Base-by-base conservation (phyloP, 176 grass and related monocot species). In the Rhynchospora breviuscula region DNA sequence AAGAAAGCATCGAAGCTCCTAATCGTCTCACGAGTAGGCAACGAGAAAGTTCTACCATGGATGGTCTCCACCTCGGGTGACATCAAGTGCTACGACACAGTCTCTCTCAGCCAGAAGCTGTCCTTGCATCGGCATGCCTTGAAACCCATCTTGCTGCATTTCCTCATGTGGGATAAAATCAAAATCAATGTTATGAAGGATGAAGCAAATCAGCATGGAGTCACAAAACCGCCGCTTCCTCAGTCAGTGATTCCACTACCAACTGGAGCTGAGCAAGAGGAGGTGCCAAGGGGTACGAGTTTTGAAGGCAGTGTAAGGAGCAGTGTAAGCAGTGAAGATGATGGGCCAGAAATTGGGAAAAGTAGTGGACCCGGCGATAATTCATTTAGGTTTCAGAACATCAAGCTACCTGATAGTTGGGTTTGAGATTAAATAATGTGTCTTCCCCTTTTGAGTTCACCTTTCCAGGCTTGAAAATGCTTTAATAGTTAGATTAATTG, bases 31-130 rank as follows among this genome's bases (percentile, higher is more conserved):
- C 85, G 97, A 19, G 91, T 99, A 6, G 91, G 90, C 13, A 67
- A 84, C 29, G 85, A 96, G 87, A 99, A 96, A 89, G 93, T 99
- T 60, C 87, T 96, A 0, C 97, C 97, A 0, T 91, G 93, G 97
- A 82, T 91, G 90, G 93, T 88, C 3, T 90, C 97, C 26, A 91
- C 91, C 12, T 83, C 87, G 10, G 93, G 91, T 4, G 87, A 91
- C 70, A 87, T 99, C 88, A 89, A 87, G 81, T 99, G 97, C 88
- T 99, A 88, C 47, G 97, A 99, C 87, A 99, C 93, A 0, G 93
- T 99, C 43, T 96, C 97, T 4, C 93, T 99, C 29, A 99, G 97
- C 89, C 97, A 99, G 85, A 92, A 94, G 57, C 89, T 99, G 51
- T 99, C 97, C 46, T 78, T 99, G 60, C 97, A 99, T 88, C 91